Base-by-base conservation (phyloP, 2,329 filamentous ascomycete species). In the Fusarium circinatum region DNA sequence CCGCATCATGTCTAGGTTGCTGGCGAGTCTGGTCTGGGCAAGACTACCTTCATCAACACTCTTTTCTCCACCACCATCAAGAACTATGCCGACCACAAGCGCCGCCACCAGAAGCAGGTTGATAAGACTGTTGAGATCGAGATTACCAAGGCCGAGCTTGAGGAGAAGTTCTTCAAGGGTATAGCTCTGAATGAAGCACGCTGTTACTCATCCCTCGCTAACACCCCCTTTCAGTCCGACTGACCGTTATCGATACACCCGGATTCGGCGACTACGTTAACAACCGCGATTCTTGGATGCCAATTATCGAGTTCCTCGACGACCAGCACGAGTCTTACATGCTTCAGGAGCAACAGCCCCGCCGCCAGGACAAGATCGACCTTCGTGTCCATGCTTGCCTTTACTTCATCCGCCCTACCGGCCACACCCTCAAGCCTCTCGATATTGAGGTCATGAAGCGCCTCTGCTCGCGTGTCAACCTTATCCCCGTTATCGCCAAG, bases 131-230 rank as follows among this genome's bases (percentile, higher is more conserved):
- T 99, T 76, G 97, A 99, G 88, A 99, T 99, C 79, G 96, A 99
- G 86, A 99, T 99, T 83, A 99, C 96, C 84, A 99, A 99, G 90
- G 96, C 96, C 68, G 96, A 99, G 88, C 88, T 99, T 75, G 96
- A 99, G 87, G 96, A 99, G 92, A 99, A 99, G 89, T 99, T 99
- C 90, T 99, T 99, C 93, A 99, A 99, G 90, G 96, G 96, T 98
- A 88, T 65, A 49, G 34, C 67, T 60, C 52, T n/a, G n/a, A 42
- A 60, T 59, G 45, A 65, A 65, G 7, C 48, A 38, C 32, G 30
- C 56, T 63, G 34, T 59, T 61, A 26, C 41, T n/a, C 54, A 42
- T 44, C 58, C 56, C 44, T 49, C 58, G 67, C 76, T 78, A 73
- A 79, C 70, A 70, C 49, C 20, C 56, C 61, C 45, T 62, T 52